Evolutionary conservation across 2,329 filamentous ascomycete species (phyloP).

Genomic region (Aspergillus fumigatiaffinis): DNA sequence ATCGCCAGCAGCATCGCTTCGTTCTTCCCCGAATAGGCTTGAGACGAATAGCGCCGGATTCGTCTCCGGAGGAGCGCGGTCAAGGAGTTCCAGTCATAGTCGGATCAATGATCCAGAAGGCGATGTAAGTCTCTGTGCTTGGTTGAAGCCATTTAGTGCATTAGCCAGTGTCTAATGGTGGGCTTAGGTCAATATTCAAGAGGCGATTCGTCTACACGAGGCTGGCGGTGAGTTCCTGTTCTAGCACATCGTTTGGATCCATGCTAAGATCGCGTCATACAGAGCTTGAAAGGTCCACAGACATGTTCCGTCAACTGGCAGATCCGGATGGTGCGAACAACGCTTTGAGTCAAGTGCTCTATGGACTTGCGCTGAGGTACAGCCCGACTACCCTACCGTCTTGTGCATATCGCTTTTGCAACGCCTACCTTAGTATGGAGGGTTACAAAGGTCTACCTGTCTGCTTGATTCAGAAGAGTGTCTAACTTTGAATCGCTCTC

Average conservation of each 20-base stretch:
- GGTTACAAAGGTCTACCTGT: neutral
- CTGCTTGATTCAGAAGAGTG: neutral
- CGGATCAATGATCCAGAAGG: constrained; percentile 27
- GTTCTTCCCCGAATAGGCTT: constrained; percentile 10
- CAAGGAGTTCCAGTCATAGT: constrained; percentile 33
- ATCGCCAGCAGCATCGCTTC: constrained; percentile 32
- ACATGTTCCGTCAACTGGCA: constrained; percentile 77
- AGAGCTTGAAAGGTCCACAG: constrained; percentile 74
- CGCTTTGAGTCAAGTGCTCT: constrained; percentile 90
- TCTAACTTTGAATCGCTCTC: neutral
- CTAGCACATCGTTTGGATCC: neutral
- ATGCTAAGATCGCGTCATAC: constrained; percentile 1
- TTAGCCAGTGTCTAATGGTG: constrained; percentile 1
- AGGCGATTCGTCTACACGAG: constrained; percentile 93
- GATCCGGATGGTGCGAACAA: constrained; percentile 84
- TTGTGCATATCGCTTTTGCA: neutral
- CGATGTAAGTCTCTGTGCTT: constrained; percentile 29
- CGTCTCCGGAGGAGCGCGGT: constrained; percentile 8
- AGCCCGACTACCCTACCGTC: neutral
- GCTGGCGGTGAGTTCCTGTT: constrained; percentile 52
- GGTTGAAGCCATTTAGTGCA: neutral
- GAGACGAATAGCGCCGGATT: constrained; percentile 2
- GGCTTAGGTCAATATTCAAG: constrained; percentile 66
- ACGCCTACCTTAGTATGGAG: neutral
- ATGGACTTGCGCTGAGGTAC: constrained; percentile 83